These are phyloP conservation scores for Chaetomidium leptoderma DNA, from an alignment of 495 filamentous ascomycete species.

Conservation along the genomic window DNA sequence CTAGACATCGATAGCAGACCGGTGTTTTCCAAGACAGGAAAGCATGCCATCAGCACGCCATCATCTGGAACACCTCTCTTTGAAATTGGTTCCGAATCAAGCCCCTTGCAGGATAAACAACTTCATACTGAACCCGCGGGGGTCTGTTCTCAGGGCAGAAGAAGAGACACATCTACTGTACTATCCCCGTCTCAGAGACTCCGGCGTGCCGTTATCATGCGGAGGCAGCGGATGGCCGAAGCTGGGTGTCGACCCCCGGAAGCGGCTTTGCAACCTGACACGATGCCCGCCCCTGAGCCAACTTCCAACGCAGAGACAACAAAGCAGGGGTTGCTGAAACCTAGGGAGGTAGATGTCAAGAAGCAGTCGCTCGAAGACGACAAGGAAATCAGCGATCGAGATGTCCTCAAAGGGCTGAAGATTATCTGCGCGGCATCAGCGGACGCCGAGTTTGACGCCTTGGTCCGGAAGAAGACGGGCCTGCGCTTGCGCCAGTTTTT, in stretches of 20 bases:
- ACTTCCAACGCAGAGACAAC: too few relatives aligned
- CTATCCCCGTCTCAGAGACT: too few relatives aligned
- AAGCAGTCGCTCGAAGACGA: too few relatives aligned
- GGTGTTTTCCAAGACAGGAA: constrained; percentile 34
- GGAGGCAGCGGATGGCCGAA: neutral
- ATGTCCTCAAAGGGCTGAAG: neutral
- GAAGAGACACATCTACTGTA: too few relatives aligned
- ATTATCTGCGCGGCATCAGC: neutral
- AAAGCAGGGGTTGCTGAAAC: too few relatives aligned
- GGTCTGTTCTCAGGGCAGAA: too few relatives aligned
- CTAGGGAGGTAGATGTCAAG: too few relatives aligned
- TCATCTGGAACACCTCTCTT: constrained; percentile 39
- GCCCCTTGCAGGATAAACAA: neutral
- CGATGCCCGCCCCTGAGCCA: too few relatives aligned
- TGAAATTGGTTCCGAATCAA: constrained; percentile 25
- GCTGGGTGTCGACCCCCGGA: too few relatives aligned
- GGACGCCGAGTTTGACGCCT: neutral
- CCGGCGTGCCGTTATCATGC: neutral
- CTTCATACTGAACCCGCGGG: neutral
- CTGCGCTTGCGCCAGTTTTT: neutral
- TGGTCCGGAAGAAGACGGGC: neutral
- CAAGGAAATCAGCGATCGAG: neutral
- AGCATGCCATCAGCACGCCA: constrained; percentile 28
- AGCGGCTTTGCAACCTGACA: too few relatives aligned
- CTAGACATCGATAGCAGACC: too few relatives aligned